phyloP scores from a whole-genome alignment of 2,329 filamentous ascomycete species.

The Stemphylium vesicarium region DNA sequence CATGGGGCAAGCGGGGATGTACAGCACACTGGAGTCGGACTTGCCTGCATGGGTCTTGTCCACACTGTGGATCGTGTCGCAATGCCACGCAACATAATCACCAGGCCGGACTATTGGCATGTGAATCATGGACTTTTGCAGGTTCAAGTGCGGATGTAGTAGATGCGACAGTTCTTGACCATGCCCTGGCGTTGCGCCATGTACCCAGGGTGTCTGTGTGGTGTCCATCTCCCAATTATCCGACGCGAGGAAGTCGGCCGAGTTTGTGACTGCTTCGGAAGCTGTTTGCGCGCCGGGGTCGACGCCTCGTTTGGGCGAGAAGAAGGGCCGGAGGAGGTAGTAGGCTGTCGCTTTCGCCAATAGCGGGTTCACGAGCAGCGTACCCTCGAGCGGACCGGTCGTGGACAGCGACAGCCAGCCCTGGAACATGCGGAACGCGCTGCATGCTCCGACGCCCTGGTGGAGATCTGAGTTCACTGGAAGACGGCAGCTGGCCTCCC shows the following conservation, averaged over 20 bases:
- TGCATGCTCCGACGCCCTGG: slow-evolving; percentile 79
- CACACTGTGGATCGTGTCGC: slow-evolving; percentile 81
- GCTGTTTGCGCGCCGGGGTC: slow-evolving; percentile 42
- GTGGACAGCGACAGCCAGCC: slow-evolving; percentile 84
- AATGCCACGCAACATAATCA: slow-evolving; percentile 82
- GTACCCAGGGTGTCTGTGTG: slow-evolving; percentile 65
- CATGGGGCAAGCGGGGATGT: slow-evolving; percentile 85
- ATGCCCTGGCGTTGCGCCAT: slow-evolving; percentile 72
- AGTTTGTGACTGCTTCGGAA: slow-evolving; percentile 36
- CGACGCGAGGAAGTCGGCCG: slow-evolving; percentile 55
- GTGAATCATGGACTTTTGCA: slow-evolving; percentile 73
- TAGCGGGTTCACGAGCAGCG: slow-evolving; percentile 81
- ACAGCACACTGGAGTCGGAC: slow-evolving; percentile 81
- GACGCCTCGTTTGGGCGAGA: slow-evolving; percentile 60
- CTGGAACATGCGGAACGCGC: slow-evolving; percentile 87
- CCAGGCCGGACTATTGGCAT: slow-evolving; percentile 72
- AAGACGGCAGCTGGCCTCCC: slow-evolving; percentile 75
- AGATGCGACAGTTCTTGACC: slow-evolving; percentile 70
- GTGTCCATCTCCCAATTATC: slow-evolving; percentile 67
- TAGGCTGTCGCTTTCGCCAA: slow-evolving; percentile 79
- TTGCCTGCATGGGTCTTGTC: slow-evolving; percentile 77
- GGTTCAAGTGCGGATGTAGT: slow-evolving; percentile 73
- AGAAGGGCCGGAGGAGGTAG: slow-evolving; percentile 83
- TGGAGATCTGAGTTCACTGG: slow-evolving; percentile 76
- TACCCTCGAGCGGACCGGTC: slow-evolving; percentile 77